These are phyloP conservation scores for Blumeria graminis DNA, from an alignment of 2,329 filamentous ascomycete genomes.

Conservation along the genomic window DNA sequence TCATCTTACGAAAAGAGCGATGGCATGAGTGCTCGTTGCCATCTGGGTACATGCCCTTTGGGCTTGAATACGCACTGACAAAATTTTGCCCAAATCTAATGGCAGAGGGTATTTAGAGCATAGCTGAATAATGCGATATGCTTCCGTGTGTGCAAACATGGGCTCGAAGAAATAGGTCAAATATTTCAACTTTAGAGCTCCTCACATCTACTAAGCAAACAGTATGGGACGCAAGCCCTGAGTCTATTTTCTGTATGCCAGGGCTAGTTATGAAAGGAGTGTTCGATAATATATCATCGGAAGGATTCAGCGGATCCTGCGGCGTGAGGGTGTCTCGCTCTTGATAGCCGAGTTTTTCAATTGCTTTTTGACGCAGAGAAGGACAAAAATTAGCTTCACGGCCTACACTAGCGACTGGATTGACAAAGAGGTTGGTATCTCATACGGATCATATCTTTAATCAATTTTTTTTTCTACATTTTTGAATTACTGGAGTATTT, in stretches of 20 bases:
- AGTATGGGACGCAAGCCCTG: not conserved
- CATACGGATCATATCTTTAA: not conserved
- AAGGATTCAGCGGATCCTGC: not conserved
- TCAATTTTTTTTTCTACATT: not conserved
- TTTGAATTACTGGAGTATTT: not conserved
- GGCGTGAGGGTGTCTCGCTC: not conserved
- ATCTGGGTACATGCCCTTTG: not conserved
- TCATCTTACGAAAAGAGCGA: not conserved
- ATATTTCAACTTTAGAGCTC: not conserved
- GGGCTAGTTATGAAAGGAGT: not conserved
- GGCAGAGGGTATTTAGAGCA: not conserved
- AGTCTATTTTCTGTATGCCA: not conserved
- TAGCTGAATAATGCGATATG: not conserved
- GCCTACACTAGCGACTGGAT: not conserved
- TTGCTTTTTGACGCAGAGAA: not conserved
- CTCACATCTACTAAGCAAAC: not conserved
- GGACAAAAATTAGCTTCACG: not conserved
- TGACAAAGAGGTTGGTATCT: not conserved
- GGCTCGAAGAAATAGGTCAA: not conserved
- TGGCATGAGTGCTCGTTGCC: not conserved
- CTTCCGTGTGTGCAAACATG: not conserved
- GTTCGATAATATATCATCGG: not conserved
- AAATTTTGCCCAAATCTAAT: not conserved
- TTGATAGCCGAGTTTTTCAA: not conserved
- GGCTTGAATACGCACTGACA: not conserved